Evolutionary conservation across 2,329 filamentous ascomycete species (phyloP).

Genomic region (Alternaria ventricosa): DNA sequence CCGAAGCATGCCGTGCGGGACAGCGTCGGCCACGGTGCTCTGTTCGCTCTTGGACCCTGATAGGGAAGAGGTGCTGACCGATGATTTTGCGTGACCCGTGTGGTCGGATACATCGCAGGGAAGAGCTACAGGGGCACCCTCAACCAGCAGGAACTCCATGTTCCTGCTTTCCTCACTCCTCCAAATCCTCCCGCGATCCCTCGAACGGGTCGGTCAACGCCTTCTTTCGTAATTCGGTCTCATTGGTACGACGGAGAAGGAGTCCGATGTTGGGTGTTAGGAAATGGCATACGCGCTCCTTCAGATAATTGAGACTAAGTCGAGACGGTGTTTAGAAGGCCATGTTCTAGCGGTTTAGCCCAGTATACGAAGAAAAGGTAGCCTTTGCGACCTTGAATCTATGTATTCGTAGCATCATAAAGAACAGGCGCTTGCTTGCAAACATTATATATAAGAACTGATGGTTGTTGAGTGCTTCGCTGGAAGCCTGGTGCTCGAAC

Average conservation of each 20-base stretch:
- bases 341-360: background rate
- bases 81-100: constrained; percentile 9
- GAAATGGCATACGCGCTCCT: background rate
- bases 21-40: constrained; percentile 1
- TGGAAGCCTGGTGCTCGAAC: constrained; percentile 4
- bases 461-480: constrained; percentile 9
- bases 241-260: background rate
- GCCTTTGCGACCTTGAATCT: background rate
- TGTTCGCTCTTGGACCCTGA: constrained; percentile 2
- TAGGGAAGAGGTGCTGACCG: background rate
- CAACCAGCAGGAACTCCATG: constrained; percentile 12
- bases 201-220: constrained; percentile 2
- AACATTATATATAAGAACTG: constrained; percentile 2
- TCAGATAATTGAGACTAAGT: background rate
- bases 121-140: constrained; percentile 3
- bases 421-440: background rate
- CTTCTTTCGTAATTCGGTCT: background rate
- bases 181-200: constrained; percentile 18
- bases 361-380: background rate
- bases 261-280: background rate
- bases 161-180: constrained; percentile 13
- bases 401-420: background rate
- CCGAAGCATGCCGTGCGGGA: constrained; percentile 8
- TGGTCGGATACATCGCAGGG: constrained; percentile 4
- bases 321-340: background rate